These are phyloP conservation scores for Fusarium coffeatum DNA, from an alignment of 2,329 filamentous ascomycete genomes.

Conservation along the genomic window DNA sequence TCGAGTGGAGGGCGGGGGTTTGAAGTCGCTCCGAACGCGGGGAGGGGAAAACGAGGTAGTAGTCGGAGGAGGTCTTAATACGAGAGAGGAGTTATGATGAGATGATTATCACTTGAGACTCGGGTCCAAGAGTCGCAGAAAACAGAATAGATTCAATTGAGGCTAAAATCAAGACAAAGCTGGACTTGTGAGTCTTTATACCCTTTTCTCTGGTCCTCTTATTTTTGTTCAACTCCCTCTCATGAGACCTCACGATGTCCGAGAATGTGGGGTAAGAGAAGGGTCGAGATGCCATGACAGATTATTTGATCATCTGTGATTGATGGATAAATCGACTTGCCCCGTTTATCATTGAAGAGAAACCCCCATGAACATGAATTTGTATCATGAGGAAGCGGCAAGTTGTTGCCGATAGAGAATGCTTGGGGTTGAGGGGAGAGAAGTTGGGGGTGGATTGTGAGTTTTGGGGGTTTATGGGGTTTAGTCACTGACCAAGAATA, in stretches of 20 bases:
- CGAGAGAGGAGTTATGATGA: constrained; percentile 12
- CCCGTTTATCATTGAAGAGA: constrained; percentile 18
- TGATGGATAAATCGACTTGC: constrained; percentile 38
- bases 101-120: neutral
- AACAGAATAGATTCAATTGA: constrained; percentile 24
- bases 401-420: constrained; percentile 17
- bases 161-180: constrained; percentile 3
- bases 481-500: neutral
- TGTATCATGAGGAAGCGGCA: constrained; percentile 38
- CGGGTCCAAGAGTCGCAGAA: neutral
- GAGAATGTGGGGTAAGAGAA: constrained; percentile 41
- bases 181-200: constrained; percentile 40
- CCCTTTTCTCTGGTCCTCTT: neutral
- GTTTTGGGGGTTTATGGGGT: constrained; percentile 16
- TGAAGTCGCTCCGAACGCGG: constrained; percentile 37
- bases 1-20: constrained; percentile 24
- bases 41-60: constrained; percentile 25
- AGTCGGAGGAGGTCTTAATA: constrained; percentile 1
- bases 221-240: constrained; percentile 11
- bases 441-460: constrained; percentile 32
- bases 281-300: constrained; percentile 35
- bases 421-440: constrained; percentile 8
- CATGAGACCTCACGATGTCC: constrained; percentile 32
- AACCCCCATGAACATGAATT: constrained; percentile 29
- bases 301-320: constrained; percentile 26